Evolutionary conservation across 805 yeast genomes (phyloP), one percentile per base, ranked within the genome.

Genomic region (Brettanomyces bruxellensis): DNA sequence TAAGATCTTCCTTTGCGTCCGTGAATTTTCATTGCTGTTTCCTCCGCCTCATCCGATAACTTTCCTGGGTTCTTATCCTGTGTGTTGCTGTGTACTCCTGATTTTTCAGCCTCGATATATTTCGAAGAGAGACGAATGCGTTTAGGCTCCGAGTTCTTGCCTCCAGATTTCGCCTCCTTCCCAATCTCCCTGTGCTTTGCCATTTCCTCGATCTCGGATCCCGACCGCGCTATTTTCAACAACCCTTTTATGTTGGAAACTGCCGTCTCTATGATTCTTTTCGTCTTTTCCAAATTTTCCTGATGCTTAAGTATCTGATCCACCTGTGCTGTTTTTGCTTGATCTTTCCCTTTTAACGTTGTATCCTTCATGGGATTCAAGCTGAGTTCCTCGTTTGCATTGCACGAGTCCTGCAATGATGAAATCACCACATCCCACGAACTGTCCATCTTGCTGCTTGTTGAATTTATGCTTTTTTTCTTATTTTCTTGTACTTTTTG

Each of bases 341-440:
- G 57, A 13, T 66, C 38, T n/a, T 13, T 28, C 12, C 25, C 25
- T 9, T 28, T 22, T 57, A 64, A 1, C 59, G 60, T 38, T 55
- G 59, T 39, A 53, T 64, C 55, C 6, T 52, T 53, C 50, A 62
- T 50, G 39, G 62, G 57, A 50, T 80, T 82, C 47, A 83, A 75
- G 3, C 74, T 60, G 4, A 68, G 58, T 12, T 73, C 68, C 53
- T 79, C 86, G 55, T 81, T 81, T 25, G 78, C 70, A 51, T 77
- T 81, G 60, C 79, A 79, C 9, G 81, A 71, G 53, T 83, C 89
- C 58, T 83, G 89, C 18, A 83, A 64, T 1, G 84, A 79, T 5
- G 87, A 72, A 3, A 79, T 67, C 5, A 81, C 81, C 30, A 75
- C 72, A 54, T 80, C 85, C 91, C 91, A 83, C 54, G 76, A 73